These are phyloP conservation scores for Panus rudis DNA, from an alignment of 768 basidiomycete species.

Conservation along the genomic window DNA sequence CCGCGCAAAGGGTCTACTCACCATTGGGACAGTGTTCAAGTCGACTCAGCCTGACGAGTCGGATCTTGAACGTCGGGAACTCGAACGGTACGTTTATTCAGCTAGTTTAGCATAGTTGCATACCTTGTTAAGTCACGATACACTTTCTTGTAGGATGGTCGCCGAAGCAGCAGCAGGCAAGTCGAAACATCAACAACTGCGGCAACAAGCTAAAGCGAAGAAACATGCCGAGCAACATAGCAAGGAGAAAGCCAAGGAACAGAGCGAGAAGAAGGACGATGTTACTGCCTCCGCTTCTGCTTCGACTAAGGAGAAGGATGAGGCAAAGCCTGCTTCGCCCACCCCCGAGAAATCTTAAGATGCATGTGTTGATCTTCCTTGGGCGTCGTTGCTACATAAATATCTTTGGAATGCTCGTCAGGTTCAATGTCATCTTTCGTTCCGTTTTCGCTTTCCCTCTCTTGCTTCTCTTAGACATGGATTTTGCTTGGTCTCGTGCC, in stretches of 20 bases:
- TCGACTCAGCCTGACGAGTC: slow-evolving; percentile 78
- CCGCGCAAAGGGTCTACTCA: slow-evolving; percentile 86
- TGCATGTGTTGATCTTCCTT: too few species aligned
- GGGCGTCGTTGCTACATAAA: too few species aligned
- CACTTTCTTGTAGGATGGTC: slow-evolving; percentile 54
- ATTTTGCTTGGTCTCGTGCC: background rate
- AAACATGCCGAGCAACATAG: background rate
- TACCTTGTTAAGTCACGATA: background rate
- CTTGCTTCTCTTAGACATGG: background rate
- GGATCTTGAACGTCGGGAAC: slow-evolving; percentile 88
- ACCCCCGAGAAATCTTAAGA: too few species aligned
- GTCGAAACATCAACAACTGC: slow-evolving; percentile 43
- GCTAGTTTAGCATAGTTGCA: too few species aligned
- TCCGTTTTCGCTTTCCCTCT: background rate
- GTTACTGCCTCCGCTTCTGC: too few species aligned
- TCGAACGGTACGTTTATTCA: slow-evolving; percentile 81
- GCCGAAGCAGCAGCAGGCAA: slow-evolving; percentile 79
- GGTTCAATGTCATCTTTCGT: too few species aligned
- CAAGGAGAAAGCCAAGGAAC: background rate
- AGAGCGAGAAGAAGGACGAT: too few species aligned
- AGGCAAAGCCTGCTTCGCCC: background rate
- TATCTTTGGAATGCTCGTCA: too few species aligned
- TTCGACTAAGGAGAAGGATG: background rate
- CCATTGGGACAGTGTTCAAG: slow-evolving; percentile 90
- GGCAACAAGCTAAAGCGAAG: slow-evolving; percentile 13